Percentiles rank a stretch among this genome's conserved stretches.
Evolutionary conservation across 352 stramenopile species (phyloP).

Genomic region (Phytophthora agathidicida): DNA sequence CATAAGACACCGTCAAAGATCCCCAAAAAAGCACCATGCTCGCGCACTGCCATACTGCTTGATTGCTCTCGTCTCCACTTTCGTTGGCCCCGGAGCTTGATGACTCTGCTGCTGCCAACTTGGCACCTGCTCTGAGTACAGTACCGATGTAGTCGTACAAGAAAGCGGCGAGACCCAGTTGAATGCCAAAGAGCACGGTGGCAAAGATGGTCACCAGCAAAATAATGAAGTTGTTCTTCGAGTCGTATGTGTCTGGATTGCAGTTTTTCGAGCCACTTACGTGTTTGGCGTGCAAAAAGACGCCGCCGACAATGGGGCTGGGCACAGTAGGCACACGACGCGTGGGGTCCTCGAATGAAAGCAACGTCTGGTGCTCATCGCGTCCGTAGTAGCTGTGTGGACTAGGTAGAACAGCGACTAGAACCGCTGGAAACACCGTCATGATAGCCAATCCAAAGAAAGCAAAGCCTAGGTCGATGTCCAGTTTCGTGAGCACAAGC

Average conservation of each 20-base stretch:
- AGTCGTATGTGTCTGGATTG: conserved; percentile 85
- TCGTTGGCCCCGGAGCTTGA: conserved; percentile 21
- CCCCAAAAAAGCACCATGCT: conserved; percentile 82
- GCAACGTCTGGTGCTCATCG: conserved; percentile 66
- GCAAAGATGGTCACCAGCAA: conserved; percentile 83
- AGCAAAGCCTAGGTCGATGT: conserved; percentile 57
- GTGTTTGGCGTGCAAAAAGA: conserved; percentile 84
- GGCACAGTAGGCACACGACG: conserved; percentile 78
- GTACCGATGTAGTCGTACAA: conserved; percentile 81
- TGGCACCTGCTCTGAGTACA: conserved; percentile 42
- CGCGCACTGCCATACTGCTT: conserved; percentile 62
- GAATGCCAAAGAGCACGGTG: conserved; percentile 78
- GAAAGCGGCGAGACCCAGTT: conserved; percentile 79
- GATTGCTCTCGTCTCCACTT: conserved; percentile 20
- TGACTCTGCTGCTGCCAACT: conserved; percentile 12
- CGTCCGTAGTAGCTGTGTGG: conserved; percentile 52
- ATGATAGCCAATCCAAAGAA: conserved; percentile 62
- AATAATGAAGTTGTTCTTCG: conserved; percentile 86
- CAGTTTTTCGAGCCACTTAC: conserved; percentile 72
- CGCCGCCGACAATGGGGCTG: conserved; percentile 80
- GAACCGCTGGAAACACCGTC: conserved; percentile 45
- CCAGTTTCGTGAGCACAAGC: conserved; percentile 53
- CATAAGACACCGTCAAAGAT: conserved; percentile 73
- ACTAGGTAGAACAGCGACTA: conserved; percentile 49
- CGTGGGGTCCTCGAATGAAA: conserved; percentile 76